Percentiles rank a stretch among this genome's conserved stretches.
phyloP scores from a whole-genome alignment of 2,329 filamentous ascomycete species.

The Phoma herbarum region DNA sequence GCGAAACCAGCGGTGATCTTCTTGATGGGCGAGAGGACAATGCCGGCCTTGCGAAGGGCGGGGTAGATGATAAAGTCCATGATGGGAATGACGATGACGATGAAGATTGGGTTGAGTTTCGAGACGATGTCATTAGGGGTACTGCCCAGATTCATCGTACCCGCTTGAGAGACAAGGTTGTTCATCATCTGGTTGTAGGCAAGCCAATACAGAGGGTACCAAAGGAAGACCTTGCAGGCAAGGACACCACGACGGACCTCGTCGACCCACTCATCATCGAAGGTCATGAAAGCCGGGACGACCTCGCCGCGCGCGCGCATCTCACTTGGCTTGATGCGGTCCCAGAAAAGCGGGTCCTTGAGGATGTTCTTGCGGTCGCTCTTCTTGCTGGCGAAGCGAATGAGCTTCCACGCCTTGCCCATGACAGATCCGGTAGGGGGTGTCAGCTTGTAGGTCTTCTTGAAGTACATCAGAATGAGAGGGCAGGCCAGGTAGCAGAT shows the following conservation, averaged over 20 bases:
- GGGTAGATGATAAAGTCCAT: constrained; percentile 74
- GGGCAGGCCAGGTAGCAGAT: constrained; percentile 67
- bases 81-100: constrained; percentile 71
- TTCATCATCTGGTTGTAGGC: constrained; percentile 62
- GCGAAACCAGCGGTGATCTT: constrained; percentile 76
- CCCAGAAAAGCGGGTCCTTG: constrained; percentile 62
- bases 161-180: constrained; percentile 74
- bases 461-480: constrained; percentile 66
- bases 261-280: constrained; percentile 81
- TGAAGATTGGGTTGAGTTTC: constrained; percentile 78
- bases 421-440: constrained; percentile 77
- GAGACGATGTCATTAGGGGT: constrained; percentile 81
- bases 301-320: constrained; percentile 49
- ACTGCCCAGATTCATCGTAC: constrained; percentile 71
- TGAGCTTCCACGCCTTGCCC: constrained; percentile 70
- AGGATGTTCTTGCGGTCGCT: constrained; percentile 35
- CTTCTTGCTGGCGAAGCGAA: constrained; percentile 56
- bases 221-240: constrained; percentile 59
- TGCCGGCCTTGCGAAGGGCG: constrained; percentile 67
- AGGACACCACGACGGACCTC: constrained; percentile 71
- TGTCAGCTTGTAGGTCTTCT: constrained; percentile 70
- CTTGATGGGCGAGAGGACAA: constrained; percentile 78
- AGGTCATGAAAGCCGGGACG: constrained; percentile 77
- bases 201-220: constrained; percentile 62
- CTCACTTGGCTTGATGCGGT: constrained; percentile 67